Evolutionary conservation across 805 yeast species (phyloP), one percentile per base, ranked within the genome.

Genomic region (Lipomyces spencermartinsiae): DNA sequence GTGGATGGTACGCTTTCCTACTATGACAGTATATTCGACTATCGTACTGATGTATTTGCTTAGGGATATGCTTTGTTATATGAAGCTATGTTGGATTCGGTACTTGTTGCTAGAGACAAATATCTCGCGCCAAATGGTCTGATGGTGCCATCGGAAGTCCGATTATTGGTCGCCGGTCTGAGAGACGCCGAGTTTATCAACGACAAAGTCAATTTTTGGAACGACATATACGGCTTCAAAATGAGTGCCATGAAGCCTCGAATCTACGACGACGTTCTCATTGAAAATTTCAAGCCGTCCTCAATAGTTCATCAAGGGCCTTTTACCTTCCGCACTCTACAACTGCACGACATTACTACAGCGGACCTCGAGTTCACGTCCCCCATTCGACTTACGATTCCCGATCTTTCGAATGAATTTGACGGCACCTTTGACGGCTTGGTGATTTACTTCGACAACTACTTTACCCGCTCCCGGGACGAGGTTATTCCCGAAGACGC

Each of bases 21-120:
- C 7, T 53, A 31, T 31, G 10, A 9, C 12, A n/a, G 3, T 49
- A 10, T 14, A 1, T 49, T 6, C 25, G 25, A 25, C 54, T 5
- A 14, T 49, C 19, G 29, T 22, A 19, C 25, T 22, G 16, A 25
- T 53, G 22, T 12, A 53, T 25, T 12, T 53, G 31, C n/a, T 16
- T 25, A 53, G 56, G 99, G 99, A 19, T 95, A 95, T 80, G 95
- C 95, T 76, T 80, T 96, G 74, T 84, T 96, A 65, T 95, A 94
- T 78, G 99, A 95, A 84, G 91, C 97, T 69, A 95, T 95, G 99
- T 85, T 95, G 78, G 98, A 95, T 80, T 92, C 98, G 34, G 99
- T 95, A 34, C 82, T 95, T 73, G 87, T 86, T 74, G 99, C 99
- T 46, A 87, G 99, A 81, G 99, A 95, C 81, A 87, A 85, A 78